These are phyloP conservation scores for Orbilia blumenaviensis DNA, from an alignment of 2,329 filamentous ascomycete genomes.

Conservation along the genomic window DNA sequence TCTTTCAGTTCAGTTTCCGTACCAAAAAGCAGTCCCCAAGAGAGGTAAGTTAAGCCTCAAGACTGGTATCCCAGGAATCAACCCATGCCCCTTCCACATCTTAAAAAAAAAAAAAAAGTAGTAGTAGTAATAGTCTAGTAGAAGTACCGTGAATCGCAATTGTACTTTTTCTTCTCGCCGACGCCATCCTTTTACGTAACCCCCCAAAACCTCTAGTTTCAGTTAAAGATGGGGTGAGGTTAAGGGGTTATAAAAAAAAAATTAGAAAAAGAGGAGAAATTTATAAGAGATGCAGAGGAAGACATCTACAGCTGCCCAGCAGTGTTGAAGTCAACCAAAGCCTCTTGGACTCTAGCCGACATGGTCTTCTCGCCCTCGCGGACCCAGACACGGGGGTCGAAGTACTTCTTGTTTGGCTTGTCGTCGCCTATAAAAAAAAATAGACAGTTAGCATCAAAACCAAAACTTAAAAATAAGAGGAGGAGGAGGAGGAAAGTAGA, in stretches of 20 bases:
- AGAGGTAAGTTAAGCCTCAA: too few relatives aligned
- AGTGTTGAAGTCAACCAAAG: conserved; percentile 91
- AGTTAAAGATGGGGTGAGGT: not conserved
- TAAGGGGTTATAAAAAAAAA: too few relatives aligned
- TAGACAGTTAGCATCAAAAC: not conserved
- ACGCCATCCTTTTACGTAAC: too few relatives aligned
- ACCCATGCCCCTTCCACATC: not conserved
- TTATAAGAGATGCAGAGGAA: conserved; percentile 13
- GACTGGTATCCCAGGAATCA: too few relatives aligned
- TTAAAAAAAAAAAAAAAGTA: not conserved
- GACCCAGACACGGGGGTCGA: conserved; percentile 91
- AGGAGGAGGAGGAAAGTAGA: not conserved
- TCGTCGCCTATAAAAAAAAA: conserved; percentile 73
- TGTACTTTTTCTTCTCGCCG: not conserved
- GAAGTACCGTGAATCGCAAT: too few relatives aligned
- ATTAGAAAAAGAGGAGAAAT: not conserved
- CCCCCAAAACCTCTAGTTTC: too few relatives aligned
- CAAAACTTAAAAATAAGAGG: not conserved
- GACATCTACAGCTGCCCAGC: conserved; percentile 75
- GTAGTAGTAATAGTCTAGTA: not conserved
- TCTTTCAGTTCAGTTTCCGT: too few relatives aligned
- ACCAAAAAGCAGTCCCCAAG: too few relatives aligned
- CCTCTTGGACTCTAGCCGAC: conserved; percentile 79
- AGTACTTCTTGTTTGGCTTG: conserved; percentile 99
- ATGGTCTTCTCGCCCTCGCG: conserved; percentile 98